Conservation (phyloP, 2,329 filamentous ascomycete genomes). For the Colletotrichum sp. region DNA sequence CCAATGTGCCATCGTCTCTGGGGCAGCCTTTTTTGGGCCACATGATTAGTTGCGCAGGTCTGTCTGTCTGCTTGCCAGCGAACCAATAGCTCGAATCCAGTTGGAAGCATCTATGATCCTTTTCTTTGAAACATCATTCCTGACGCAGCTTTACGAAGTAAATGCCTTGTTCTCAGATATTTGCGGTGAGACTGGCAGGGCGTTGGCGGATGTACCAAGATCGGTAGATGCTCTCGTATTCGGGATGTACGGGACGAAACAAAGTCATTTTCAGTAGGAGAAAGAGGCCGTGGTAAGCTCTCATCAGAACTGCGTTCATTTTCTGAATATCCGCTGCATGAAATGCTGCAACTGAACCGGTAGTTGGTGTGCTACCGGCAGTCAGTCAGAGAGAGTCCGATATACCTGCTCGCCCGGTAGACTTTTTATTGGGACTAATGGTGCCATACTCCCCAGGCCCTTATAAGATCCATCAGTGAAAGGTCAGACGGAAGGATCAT, state of each 20-base stretch:
- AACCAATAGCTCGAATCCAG: neutral
- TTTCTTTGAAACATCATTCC: neutral
- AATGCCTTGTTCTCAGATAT: too few relatives aligned
- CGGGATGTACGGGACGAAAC: neutral
- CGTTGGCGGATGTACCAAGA: neutral
- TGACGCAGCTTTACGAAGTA: neutral
- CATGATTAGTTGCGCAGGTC: neutral
- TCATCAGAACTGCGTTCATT: neutral
- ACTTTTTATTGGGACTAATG: neutral
- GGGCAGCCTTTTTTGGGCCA: neutral
- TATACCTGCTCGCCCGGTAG: neutral
- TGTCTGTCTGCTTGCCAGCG: neutral
- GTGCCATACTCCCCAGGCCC: neutral
- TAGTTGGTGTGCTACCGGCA: neutral
- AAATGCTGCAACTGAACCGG: neutral
- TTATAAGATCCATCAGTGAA: neutral
- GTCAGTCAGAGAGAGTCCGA: neutral
- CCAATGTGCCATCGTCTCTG: neutral
- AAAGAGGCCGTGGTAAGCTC: neutral
- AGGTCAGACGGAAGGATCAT: neutral
- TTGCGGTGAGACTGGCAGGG: neutral
- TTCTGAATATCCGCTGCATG: neutral
- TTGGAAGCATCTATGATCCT: neutral
- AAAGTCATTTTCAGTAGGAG: neutral
- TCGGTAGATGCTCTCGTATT: neutral